These are phyloP conservation scores for Globisporangium irregulare DNA, from an alignment of 352 stramenopile species.

Conservation along the genomic window DNA sequence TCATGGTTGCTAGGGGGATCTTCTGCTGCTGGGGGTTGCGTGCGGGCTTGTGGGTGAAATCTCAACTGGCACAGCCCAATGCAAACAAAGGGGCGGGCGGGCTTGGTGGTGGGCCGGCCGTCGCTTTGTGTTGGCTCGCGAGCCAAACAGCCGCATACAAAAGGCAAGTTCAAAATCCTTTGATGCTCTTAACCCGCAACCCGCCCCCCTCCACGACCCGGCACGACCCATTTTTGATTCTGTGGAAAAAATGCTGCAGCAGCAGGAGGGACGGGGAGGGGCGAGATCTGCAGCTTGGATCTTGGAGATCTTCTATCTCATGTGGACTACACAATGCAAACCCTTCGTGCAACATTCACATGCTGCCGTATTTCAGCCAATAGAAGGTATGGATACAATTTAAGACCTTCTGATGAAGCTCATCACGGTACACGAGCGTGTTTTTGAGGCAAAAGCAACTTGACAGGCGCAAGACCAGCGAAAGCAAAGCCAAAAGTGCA, in stretches of 20 bases:
- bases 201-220: neutral
- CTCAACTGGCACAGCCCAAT: constrained; percentile 23
- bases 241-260: neutral
- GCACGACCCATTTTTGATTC: neutral
- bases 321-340: constrained; percentile 19
- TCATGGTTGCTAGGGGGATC: constrained; percentile 38
- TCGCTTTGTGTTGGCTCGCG: neutral
- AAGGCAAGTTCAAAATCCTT: neutral
- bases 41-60: constrained; percentile 15
- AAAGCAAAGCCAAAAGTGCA: neutral
- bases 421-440: neutral
- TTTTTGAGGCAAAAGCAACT: neutral
- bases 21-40: neutral
- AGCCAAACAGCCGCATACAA: neutral
- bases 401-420: neutral
- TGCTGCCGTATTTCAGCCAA: constrained; percentile 1
- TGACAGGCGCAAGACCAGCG: neutral
- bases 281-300: constrained; percentile 19
- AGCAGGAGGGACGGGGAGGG: neutral
- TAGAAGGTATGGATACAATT: neutral
- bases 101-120: neutral
- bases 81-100: constrained; percentile 8
- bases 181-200: neutral
- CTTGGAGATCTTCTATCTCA: constrained; percentile 35
- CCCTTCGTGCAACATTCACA: neutral